Conservation (phyloP, 139 green algal genomes). For the Chlorella sp. region DNA sequence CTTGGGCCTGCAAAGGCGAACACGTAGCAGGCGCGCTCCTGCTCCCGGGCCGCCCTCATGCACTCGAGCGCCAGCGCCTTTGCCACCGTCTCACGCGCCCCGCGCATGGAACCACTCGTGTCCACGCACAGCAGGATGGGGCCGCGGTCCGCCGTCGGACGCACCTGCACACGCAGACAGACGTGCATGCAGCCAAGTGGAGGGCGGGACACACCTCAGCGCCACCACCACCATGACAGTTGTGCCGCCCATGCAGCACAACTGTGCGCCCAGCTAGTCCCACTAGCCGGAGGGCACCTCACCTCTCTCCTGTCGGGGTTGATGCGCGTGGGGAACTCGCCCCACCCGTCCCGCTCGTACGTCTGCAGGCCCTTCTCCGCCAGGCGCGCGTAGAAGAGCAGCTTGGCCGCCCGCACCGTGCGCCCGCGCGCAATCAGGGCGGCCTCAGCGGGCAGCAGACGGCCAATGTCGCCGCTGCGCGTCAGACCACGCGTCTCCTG, state of each 20-base stretch:
- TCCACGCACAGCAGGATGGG: slow-evolving; percentile 92
- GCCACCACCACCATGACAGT: slow-evolving; percentile 10
- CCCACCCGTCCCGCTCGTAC: slow-evolving; percentile 86
- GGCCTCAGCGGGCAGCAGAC: slow-evolving; percentile 68
- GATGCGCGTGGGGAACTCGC: slow-evolving; percentile 61
- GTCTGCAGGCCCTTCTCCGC: slow-evolving; percentile 75
- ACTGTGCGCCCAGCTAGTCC: neutral
- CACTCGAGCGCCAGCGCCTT: slow-evolving; percentile 88
- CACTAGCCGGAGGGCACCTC: no score
- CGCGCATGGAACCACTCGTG: slow-evolving; percentile 66
- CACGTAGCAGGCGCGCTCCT: slow-evolving; percentile 81
- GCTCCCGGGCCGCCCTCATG: slow-evolving; percentile 42
- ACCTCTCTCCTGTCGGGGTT: slow-evolving; percentile 9
- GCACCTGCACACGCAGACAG: slow-evolving; percentile 5
- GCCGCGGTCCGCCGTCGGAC: slow-evolving; percentile 49
- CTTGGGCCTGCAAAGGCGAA: slow-evolving; percentile 75
- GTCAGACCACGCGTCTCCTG: slow-evolving; percentile 85
- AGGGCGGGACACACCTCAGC: no score
- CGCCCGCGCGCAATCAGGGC: slow-evolving; percentile 56
- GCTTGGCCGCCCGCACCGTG: slow-evolving; percentile 65
- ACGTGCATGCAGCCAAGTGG: no score
- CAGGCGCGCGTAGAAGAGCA: slow-evolving; percentile 80
- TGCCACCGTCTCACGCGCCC: slow-evolving; percentile 73
- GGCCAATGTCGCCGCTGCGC: slow-evolving; percentile 74
- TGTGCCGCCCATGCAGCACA: no score